A percentile compares a stretch with the other conserved stretches of the same genome.
These are phyloP conservation scores for Candida nonsorbophila DNA, from an alignment of 805 yeast species.

Conservation along the genomic window DNA sequence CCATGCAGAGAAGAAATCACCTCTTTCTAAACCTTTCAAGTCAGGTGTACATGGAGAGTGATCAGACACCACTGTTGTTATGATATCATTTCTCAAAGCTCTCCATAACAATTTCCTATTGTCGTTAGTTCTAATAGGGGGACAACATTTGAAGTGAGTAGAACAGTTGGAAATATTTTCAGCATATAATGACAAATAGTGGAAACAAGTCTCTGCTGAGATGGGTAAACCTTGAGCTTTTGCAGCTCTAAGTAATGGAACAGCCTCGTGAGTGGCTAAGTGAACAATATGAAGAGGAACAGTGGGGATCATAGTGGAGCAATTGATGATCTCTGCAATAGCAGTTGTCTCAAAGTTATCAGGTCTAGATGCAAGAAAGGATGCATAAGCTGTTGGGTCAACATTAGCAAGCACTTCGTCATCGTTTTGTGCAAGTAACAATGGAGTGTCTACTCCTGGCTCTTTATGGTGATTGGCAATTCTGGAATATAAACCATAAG, in stretches of 20 bases:
- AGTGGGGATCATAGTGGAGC: slow-evolving; percentile 52
- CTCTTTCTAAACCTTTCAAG: slow-evolving; percentile 71
- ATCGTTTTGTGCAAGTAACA: slow-evolving; percentile 36
- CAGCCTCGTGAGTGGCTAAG: slow-evolving; percentile 77
- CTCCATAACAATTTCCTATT: slow-evolving; percentile 75
- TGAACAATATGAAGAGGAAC: slow-evolving; percentile 86
- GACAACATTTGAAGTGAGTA: slow-evolving; percentile 90
- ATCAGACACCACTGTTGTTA: slow-evolving; percentile 87
- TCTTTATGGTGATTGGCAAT: slow-evolving; percentile 25
- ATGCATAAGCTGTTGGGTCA: slow-evolving; percentile 61
- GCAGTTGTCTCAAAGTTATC: slow-evolving; percentile 86
- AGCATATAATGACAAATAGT: slow-evolving; percentile 72
- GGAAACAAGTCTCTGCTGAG: slow-evolving; percentile 92
- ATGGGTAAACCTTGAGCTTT: slow-evolving; percentile 54
- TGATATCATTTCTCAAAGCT: slow-evolving; percentile 60
- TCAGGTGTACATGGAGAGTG: slow-evolving; percentile 97
- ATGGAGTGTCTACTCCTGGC: slow-evolving; percentile 8
- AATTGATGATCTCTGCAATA: slow-evolving; percentile 61
- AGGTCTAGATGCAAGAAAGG: slow-evolving; percentile 82
- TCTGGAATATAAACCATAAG: slow-evolving; percentile 39
- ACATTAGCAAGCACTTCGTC: slow-evolving; percentile 37
- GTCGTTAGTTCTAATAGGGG: slow-evolving; percentile 77
- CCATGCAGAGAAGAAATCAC: slow-evolving; percentile 92
- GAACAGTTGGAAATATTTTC: slow-evolving; percentile 73
- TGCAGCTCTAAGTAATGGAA: slow-evolving; percentile 69